phyloP scores from a whole-genome alignment of 768 basidiomycete genomes.

The Tulasnella sp. region DNA sequence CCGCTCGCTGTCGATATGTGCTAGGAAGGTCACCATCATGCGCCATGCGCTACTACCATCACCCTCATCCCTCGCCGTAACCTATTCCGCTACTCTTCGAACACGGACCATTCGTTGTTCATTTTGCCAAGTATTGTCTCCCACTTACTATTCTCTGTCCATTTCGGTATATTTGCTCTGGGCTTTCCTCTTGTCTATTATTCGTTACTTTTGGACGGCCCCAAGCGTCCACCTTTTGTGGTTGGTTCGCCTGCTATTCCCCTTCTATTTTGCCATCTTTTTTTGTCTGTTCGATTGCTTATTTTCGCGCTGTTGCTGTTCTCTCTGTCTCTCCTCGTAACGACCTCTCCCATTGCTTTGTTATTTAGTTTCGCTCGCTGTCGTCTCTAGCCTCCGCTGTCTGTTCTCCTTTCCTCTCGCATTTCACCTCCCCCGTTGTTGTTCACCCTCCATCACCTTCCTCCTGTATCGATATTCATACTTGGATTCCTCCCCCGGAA shows the following conservation, averaged over 20 bases:
- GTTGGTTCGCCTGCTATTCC: slow-evolving; percentile 18
- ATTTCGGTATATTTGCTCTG: slow-evolving; percentile 16
- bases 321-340: slow-evolving; percentile 17
- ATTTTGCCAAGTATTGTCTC: not conserved
- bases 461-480: slow-evolving; percentile 27
- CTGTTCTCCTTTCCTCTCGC: slow-evolving; percentile 6
- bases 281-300: not conserved
- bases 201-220: slow-evolving; percentile 24
- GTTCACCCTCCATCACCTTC: slow-evolving; percentile 13
- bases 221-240: slow-evolving; percentile 12
- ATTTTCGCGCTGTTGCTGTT: not conserved
- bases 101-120: slow-evolving; percentile 22
- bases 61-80: not conserved
- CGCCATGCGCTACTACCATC: not conserved
- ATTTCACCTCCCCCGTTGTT: slow-evolving; percentile 8
- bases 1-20: not conserved
- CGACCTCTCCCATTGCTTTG: slow-evolving; percentile 19
- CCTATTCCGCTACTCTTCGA: slow-evolving; percentile 7
- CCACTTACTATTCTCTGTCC: slow-evolving; percentile 14
- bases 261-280: not conserved
- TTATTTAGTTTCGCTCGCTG: slow-evolving; percentile 13
- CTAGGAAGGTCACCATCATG: not conserved
- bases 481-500: slow-evolving; percentile 7
- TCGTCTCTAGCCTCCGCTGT: slow-evolving; percentile 16
- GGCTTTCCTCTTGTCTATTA: slow-evolving; percentile 18